Evolutionary conservation across 805 yeast genomes (phyloP), one percentile per base, ranked within the genome.

Genomic region (Saturnispora halmiae): DNA sequence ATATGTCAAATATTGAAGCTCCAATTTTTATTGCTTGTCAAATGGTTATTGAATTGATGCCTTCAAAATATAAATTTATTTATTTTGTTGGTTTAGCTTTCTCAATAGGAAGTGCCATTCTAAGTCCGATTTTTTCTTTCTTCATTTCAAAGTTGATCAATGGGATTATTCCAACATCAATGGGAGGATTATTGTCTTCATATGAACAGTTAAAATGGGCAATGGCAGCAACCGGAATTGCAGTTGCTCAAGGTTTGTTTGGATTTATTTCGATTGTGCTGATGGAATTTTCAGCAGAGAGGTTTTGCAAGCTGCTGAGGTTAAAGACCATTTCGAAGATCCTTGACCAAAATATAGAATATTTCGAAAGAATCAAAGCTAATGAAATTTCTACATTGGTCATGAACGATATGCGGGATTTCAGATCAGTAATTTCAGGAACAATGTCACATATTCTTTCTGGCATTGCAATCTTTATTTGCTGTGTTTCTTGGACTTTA

Each of bases 381-480:
- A 71, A 75, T 27, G 80, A 72, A 47, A 50, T 82, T 11, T 68
- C 79, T 16, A 75, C 94, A 0, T 64, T 88, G 14, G 48, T 90
- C 3, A 64, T 88, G 69, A 86, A 84, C 54, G 96, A 92, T 55
- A 59, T 84, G 0, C 75, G 95, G 50, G 95, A 86, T 51, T 60
- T 84, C 44, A 68, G 95, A 45, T 59, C 66, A 0, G 59, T 88
- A 28, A 69, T 84, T 1, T 67, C 84, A 0, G 77, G 77, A 32
- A 78, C 81, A 47, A 54, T 84, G 24, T 65, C 78, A 8, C 69
- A 79, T 0, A 32, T 75, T 0, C 49, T 75, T 1, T 72, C 79
- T 9, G 68, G 83, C 30, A 37, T 72, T 2, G 63, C 76, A 0
- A 67, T 86, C 36, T 63, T 81, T 0, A 29, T 65, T 0, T 59